Percentiles rank a stretch among this genome's conserved stretches.
These are phyloP conservation scores for Cercophora samala DNA, from an alignment of 495 filamentous ascomycete species.

Conservation along the genomic window DNA sequence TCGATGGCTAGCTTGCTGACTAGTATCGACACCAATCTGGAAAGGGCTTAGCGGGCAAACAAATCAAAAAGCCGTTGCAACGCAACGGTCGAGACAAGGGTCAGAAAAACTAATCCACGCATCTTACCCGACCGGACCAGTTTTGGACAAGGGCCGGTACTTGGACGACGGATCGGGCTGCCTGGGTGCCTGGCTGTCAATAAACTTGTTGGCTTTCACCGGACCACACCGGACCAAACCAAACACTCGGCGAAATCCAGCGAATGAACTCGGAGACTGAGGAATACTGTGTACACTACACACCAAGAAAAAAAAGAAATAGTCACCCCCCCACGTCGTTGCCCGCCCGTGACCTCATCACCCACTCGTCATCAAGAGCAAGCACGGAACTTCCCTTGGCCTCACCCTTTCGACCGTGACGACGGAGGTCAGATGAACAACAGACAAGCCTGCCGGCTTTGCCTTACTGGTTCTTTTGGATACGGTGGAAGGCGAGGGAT, in stretches of 20 bases:
- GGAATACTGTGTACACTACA: neutral
- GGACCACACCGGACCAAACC: neutral
- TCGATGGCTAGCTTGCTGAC: neutral
- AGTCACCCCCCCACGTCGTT: neutral
- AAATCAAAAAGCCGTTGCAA: slow-evolving; percentile 2
- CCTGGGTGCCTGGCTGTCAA: neutral
- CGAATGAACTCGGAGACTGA: neutral
- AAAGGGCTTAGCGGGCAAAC: neutral
- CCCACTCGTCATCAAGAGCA: neutral
- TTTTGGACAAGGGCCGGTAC: neutral
- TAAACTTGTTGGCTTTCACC: neutral
- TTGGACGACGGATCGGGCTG: neutral
- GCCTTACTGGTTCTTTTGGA: neutral
- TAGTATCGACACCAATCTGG: neutral
- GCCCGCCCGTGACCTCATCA: neutral
- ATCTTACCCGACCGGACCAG: slow-evolving; percentile 1
- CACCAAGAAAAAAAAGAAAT: neutral
- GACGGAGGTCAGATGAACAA: slow-evolving; percentile 1
- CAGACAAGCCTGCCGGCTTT: neutral
- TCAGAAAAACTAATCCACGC: neutral
- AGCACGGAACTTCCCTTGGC: neutral
- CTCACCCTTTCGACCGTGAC: neutral
- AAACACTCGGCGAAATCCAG: too few species aligned
- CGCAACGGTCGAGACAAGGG: slow-evolving; percentile 1
- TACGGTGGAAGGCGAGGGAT: neutral